phyloP scores from a whole-genome alignment of 2,329 filamentous ascomycete species.

The Xylaria sp. region DNA sequence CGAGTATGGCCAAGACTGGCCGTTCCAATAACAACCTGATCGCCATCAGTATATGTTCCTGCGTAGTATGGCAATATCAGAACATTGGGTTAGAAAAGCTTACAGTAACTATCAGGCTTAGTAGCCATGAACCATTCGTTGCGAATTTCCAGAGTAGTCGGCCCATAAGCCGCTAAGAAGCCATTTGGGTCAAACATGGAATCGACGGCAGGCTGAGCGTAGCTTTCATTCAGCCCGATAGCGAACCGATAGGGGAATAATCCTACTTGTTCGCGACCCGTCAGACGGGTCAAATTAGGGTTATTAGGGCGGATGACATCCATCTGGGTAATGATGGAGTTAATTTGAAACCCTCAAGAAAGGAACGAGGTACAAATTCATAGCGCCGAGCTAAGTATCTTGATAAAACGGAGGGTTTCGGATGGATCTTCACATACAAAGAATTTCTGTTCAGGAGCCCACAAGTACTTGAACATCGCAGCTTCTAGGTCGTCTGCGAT shows the following conservation, averaged over 20 bases:
- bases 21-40: constrained; percentile 51
- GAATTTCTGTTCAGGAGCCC: constrained; percentile 46
- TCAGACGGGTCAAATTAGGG: constrained; percentile 42
- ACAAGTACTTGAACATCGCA: constrained; percentile 45
- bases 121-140: constrained; percentile 47
- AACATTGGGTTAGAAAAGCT: neutral
- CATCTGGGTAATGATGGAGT: constrained; percentile 18
- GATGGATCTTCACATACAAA: constrained; percentile 38
- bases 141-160: constrained; percentile 49
- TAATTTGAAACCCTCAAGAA: neutral
- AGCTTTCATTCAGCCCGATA: constrained; percentile 43
- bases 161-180: constrained; percentile 47
- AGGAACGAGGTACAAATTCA: neutral
- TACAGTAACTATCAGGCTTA: constrained; percentile 42
- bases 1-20: constrained; percentile 53
- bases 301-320: constrained; percentile 45
- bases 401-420: neutral
- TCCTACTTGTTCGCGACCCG: constrained; percentile 49
- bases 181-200: constrained; percentile 44
- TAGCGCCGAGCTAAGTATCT: neutral
- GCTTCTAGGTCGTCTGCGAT: constrained; percentile 44
- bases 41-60: constrained; percentile 21
- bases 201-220: constrained; percentile 42
- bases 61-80: neutral
- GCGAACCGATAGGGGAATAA: constrained; percentile 50